Base-by-base conservation (phyloP, 2,329 filamentous ascomycete species). In the Hirsutella rhossiliensis region DNA sequence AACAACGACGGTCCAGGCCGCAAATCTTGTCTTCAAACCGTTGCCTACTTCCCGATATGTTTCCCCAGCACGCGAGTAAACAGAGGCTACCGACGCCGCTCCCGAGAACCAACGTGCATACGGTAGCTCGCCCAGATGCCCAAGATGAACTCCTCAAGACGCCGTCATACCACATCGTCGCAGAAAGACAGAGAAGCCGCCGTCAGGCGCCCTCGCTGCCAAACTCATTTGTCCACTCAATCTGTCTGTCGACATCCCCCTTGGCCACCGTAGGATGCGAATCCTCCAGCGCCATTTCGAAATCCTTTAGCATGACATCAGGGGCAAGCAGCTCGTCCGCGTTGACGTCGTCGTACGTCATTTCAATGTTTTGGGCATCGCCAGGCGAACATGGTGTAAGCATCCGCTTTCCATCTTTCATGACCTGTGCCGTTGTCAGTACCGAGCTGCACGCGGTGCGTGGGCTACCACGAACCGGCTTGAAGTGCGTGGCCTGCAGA, bases 401-500 rank as follows among this genome's bases (percentile, higher is more conserved):
- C 62, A 81, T 86, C 46, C 76, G 71, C 46, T 69, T 62, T 31
- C 72, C 77, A 20, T 94, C 83, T 45, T 80, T 73, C 53, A 74
- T 75, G 29, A 94, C 80, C 84, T 90, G 28, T 50, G 19, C 39
- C 13, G 19, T 11, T 17, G 46, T 53, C 49, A 56, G 51, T 40
- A 43, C 3, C 9, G 1, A 15, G 18, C 15, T 27, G 23, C 23
- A 27, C 23, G 23, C n/a, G n/a, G n/a, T 2, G 23, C 23, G 23
- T 27, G 5, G 27, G 15, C 20, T 17, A 18, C 13, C 38, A 62
- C 67, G 38, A 71, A 90, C 90, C 69, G 85, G 82, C 64, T 96
- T 96, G 67, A 97, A 98, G 68, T 98, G 92, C 43, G 92, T 98
- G 17, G 92, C 90, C 50, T 89, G 94, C 62, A 97, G 83, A 53